These are phyloP conservation scores for Globisporangium cylindrosporum DNA, from an alignment of 352 stramenopile species.

Conservation along the genomic window DNA sequence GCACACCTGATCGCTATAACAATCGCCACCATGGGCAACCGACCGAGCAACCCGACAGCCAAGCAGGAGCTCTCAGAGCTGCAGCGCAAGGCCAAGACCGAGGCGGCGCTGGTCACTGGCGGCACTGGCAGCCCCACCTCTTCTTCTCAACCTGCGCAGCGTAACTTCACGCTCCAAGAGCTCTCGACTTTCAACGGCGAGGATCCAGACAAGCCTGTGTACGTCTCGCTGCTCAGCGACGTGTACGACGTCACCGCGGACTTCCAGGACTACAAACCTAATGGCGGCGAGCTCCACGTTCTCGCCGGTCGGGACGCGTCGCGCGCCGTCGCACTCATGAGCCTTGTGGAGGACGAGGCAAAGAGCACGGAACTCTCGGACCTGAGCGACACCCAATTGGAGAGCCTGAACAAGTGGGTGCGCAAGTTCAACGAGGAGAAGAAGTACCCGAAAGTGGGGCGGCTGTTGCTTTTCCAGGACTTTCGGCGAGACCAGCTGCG, in stretches of 20 bases:
- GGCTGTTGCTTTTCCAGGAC: constrained; percentile 59
- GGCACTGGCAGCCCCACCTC: background rate
- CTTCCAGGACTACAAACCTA: constrained; percentile 87
- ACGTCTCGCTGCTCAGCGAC: constrained; percentile 88
- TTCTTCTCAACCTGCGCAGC: background rate
- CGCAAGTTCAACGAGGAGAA: constrained; percentile 85
- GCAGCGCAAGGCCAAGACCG: constrained; percentile 2
- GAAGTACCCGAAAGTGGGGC: constrained; percentile 89
- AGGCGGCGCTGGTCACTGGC: background rate
- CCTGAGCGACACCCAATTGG: constrained; percentile 26
- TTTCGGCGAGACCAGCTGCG: constrained; percentile 68
- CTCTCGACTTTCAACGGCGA: constrained; percentile 84
- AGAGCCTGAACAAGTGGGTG: constrained; percentile 70
- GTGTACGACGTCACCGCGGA: constrained; percentile 93
- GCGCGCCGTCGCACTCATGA: constrained; percentile 83
- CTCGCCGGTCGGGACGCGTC: constrained; percentile 92
- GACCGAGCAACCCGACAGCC: constrained; percentile 64
- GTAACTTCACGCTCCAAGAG: constrained; percentile 78
- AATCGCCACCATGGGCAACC: constrained; percentile 56
- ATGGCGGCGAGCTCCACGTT: constrained; percentile 61
- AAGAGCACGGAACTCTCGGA: constrained; percentile 47
- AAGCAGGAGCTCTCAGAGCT: background rate
- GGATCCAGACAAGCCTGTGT: constrained; percentile 75
- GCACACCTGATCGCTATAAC: too few relatives aligned
- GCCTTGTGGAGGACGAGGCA: constrained; percentile 74